Base-by-base conservation (phyloP, 208 protist species). In the Porcisia hertigi region DNA sequence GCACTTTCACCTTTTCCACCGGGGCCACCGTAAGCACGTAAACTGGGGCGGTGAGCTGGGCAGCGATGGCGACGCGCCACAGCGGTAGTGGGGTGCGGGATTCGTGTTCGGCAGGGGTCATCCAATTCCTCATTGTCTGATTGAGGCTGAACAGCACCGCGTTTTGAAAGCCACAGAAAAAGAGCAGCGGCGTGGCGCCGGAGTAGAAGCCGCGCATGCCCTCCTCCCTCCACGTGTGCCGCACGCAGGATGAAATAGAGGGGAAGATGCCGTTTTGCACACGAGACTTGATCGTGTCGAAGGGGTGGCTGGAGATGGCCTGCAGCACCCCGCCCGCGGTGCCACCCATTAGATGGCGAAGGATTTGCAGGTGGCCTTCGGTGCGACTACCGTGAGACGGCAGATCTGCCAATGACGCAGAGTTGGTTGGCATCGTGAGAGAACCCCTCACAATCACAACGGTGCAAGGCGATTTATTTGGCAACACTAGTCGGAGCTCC, bases 251-350 rank as follows among this genome's bases (percentile, higher is more conserved):
- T 6, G 75, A 74, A 45, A 90, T 79, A 60, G 71, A 85, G 2
- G 87, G 86, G 65, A 86, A 90, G 58, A 92, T 63, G 39, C 90
- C 88, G 64, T 84, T 81, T 72, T 94, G 90, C 54, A 94, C 77
- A 14, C 88, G 87, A 30, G 84, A 86, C 72, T 94, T 94, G 63
- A 94, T 81, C 12, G 88, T 92, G 60, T 94, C 90, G 58, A 94
- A 85, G 4, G 90, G 90, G 76, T 94, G 86, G 65, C 86, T 89
- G n/a, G 71, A 80, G 52, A 75, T 73, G 2, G 90, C 90, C 83
- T 91, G 90, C 77, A 92, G 66, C 41, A 92, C 77, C 7, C 90
- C 90, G 39, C 88, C 86, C 1, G 91, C 67, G 34, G 88, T 90
- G 60, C 90, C 90, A 1, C 88, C 90, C 14, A 83, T 36, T 52